These are phyloP conservation scores for Selenicereus undatus DNA, from an alignment of 148 eudicot genomes.

Conservation along the genomic window DNA sequence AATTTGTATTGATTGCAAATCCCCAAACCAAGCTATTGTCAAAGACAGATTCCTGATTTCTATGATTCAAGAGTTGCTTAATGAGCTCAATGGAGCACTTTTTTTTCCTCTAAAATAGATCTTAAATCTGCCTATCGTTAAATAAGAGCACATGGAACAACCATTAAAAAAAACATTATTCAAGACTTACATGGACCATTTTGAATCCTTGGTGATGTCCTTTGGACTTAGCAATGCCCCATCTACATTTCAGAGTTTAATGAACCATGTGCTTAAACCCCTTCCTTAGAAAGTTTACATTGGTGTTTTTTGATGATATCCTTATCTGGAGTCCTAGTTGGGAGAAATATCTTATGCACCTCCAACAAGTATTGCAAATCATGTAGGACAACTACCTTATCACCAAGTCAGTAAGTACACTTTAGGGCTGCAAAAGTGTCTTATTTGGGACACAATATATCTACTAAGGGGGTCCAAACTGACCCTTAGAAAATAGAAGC, in stretches of 20 bases:
- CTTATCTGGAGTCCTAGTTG: not conserved
- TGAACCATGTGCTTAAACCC: not conserved
- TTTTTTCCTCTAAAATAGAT: not conserved
- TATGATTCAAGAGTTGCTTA: not conserved
- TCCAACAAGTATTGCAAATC: too few species aligned
- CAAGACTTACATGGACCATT: not conserved
- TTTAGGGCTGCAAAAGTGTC: too few species aligned
- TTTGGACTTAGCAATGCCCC: too few species aligned
- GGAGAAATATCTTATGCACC: too few species aligned
- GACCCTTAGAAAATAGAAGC: too few species aligned
- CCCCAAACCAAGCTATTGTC: not conserved
- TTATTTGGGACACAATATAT: too few species aligned
- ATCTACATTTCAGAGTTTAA: not conserved
- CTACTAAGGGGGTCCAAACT: too few species aligned
- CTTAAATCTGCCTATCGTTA: not conserved
- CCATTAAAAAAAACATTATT: not conserved
- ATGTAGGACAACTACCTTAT: too few species aligned
- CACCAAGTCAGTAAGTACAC: too few species aligned
- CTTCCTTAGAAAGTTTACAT: not conserved
- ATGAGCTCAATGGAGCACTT: not conserved
- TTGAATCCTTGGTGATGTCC: not conserved
- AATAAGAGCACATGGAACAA: not conserved
- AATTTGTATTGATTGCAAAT: not conserved
- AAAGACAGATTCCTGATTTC: not conserved
- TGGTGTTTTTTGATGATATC: not conserved